Conservation (phyloP, 2,329 filamentous ascomycete species). For the Neofusicoccum kwambonambiense region DNA sequence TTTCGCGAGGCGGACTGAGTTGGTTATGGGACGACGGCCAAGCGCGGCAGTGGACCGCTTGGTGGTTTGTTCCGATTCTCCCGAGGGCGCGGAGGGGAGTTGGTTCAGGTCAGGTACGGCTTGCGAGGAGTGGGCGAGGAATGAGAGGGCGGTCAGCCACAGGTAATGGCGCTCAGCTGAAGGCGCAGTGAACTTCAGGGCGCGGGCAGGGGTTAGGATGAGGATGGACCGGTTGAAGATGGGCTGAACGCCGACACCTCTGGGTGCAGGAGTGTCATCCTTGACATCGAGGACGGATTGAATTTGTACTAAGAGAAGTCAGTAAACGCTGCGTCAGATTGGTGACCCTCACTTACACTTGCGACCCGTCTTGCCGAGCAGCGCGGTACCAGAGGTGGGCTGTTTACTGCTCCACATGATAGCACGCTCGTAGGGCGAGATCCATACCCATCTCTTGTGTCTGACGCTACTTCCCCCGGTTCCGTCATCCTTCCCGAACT, state of each 20-base stretch:
- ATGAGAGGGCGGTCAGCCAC: conserved; percentile 92
- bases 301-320: conserved; percentile 67
- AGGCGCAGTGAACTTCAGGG: conserved; percentile 88
- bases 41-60: conserved; percentile 42
- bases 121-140: conserved; percentile 86
- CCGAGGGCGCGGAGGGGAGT: conserved; percentile 41
- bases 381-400: conserved; percentile 78
- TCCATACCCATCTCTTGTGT: conserved; percentile 97
- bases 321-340: conserved; percentile 26
- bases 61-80: conserved; percentile 28
- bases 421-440: conserved; percentile 91
- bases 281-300: conserved; percentile 97
- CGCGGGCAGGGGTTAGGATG: conserved; percentile 88
- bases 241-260: conserved; percentile 54
- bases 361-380: conserved; percentile 91
- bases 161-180: conserved; percentile 85
- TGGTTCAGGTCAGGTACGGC: conserved; percentile 71
- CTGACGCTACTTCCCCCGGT: conserved; percentile 61
- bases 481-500: conserved; percentile 17
- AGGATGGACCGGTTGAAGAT: conserved; percentile 92
- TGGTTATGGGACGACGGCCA: conserved; percentile 66
- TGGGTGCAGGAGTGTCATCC: conserved; percentile 84
- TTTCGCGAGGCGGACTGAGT: conserved; percentile 89
- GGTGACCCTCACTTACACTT: conserved; percentile 69
- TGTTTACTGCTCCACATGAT: conserved; percentile 99